A percentile compares a stretch with the other conserved stretches of the same genome.
Evolutionary conservation across 2,329 filamentous ascomycete genomes (phyloP).

Genomic region (Colletotrichum melonis): DNA sequence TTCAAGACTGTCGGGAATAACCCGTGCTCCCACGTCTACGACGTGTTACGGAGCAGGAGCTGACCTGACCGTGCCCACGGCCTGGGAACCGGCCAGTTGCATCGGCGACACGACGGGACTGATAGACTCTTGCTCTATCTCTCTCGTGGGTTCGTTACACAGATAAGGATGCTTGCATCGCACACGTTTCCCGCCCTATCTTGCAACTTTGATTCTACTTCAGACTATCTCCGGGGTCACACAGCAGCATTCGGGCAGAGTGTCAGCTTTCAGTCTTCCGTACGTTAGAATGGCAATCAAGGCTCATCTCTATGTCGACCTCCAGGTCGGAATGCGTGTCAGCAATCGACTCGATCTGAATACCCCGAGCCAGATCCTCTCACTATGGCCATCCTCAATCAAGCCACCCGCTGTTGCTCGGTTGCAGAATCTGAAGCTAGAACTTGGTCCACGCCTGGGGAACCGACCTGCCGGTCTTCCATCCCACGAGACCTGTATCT

Average conservation of each 20-base stretch:
- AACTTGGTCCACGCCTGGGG: no score
- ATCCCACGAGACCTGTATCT: background rate
- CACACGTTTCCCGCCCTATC: background rate
- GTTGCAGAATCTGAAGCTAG: no score
- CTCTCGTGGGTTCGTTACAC: constrained; percentile 22
- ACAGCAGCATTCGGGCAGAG: background rate
- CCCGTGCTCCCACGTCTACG: background rate
- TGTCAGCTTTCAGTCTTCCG: background rate
- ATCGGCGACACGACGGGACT: background rate
- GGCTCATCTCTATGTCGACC: background rate
- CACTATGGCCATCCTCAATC: no score
- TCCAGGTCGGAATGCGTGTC: background rate
- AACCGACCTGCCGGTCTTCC: background rate
- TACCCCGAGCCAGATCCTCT: no score
- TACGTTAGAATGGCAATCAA: background rate
- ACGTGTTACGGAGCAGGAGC: background rate
- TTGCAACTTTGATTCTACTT: background rate
- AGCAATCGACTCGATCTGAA: background rate
- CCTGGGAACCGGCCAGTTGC: background rate
- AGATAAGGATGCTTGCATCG: constrained; percentile 7
- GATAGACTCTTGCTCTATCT: no score
- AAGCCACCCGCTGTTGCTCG: no score
- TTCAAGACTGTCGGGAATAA: background rate
- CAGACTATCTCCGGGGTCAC: background rate
- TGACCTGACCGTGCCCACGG: background rate